Evolutionary conservation across 2,329 filamentous ascomycete genomes (phyloP), one percentile per base, ranked within the genome.

Genomic region (Nemania sp.): DNA sequence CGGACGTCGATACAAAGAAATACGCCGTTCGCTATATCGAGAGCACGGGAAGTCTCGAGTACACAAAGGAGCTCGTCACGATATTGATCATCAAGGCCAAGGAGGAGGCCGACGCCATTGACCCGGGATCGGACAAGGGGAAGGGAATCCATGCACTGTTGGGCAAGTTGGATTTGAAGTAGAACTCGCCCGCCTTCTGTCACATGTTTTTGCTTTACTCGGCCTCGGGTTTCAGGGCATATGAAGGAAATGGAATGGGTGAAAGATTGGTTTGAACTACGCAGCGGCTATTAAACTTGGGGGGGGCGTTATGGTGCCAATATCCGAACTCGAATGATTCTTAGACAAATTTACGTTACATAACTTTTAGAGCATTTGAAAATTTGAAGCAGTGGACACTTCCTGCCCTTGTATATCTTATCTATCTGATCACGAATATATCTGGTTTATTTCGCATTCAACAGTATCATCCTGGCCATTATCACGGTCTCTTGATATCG

Each of bases 21-120:
- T 98, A 97, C 74, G 95, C 95, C 2, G 88, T 97, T n/a, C 81
- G 82, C 43, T 96, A 96, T 74, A 96, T 99, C 91, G 89, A 97
- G 76, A 82, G 84, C 65, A 96, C 90, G 1, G 92, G 92, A 34
- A 96, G 90, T 72, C 97, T 99, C 72, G 88, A 88, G 54, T 97
- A 98, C 74, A 94, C 90, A 13, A 82, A 87, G 61, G 80, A 84
- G 54, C 90, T 92, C 0, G 75, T 93, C 10, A 71, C 73, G 15
- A 83, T 88, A 46, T 77, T 93, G 65, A 83, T 87, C 43, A 82
- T 82, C 60, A 83, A 88, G 63, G 89, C 90, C n/a, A 79, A 83
- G 59, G 80, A 77, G 63, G 76, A 90, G 72, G 83, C 89, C 10
- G 81, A 87, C 40, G 82, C 84, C 29, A 80, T 92, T 46, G 89